These are phyloP conservation scores for Camelina neglecta DNA, from an alignment of 345 rosid species.

Conservation along the genomic window DNA sequence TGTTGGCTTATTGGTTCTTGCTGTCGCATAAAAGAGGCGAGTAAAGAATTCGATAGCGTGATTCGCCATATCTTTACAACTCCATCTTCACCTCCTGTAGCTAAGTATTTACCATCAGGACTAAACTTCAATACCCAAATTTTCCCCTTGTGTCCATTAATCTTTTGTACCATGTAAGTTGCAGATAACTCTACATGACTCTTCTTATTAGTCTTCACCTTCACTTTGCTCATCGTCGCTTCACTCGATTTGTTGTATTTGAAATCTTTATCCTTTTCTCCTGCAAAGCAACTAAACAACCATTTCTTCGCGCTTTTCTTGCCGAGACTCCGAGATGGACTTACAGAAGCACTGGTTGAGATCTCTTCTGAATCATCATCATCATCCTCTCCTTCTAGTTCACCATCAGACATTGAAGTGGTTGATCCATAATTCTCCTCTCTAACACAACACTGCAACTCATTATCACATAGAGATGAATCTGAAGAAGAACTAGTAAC, in stretches of 20 bases:
- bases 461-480: conserved; percentile 39
- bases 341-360: conserved; percentile 10
- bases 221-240: conserved; percentile 46
- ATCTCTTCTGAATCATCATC: conserved; percentile 35
- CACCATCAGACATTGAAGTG: conserved; percentile 56
- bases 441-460: conserved; percentile 46
- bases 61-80: conserved; percentile 76
- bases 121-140: conserved; percentile 86
- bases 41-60: conserved; percentile 49
- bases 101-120: conserved; percentile 78
- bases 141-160: conserved; percentile 75
- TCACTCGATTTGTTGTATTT: conserved; percentile 31
- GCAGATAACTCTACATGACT: conserved; percentile 73
- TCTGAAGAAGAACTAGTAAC: conserved; percentile 50
- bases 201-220: conserved; percentile 69
- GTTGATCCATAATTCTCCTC: conserved; percentile 51
- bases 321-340: conserved; percentile 29
- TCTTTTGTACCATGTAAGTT: conserved; percentile 59
- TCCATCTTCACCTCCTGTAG: conserved; percentile 90
- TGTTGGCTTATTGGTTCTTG: conserved; percentile 40
- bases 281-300: conserved; percentile 58
- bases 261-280: conserved; percentile 5
- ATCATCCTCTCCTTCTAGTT: conserved; percentile 26
- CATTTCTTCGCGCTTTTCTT: conserved; percentile 50
- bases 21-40: conserved; percentile 41